These are phyloP conservation scores for Paraphoma sp. DNA, from an alignment of 2,329 filamentous ascomycete species.

Conservation along the genomic window DNA sequence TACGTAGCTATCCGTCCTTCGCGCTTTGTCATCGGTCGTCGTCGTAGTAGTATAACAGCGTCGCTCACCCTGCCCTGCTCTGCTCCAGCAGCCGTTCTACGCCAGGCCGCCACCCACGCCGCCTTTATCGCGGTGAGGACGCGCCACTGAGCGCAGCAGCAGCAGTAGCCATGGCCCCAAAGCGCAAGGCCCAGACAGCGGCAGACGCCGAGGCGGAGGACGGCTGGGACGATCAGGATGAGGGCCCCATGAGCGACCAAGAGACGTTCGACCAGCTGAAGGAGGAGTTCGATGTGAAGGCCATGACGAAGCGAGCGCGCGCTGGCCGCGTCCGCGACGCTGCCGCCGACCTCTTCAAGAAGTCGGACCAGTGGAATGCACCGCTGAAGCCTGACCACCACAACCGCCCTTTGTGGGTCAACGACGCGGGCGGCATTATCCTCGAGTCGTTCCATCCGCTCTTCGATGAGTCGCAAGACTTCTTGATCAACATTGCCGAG, in stretches of 20 bases:
- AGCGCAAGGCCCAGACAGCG: conserved; percentile 53
- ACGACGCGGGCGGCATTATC: conserved; percentile 85
- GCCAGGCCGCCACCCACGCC: not conserved
- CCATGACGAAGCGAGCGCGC: conserved; percentile 39
- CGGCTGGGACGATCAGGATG: conserved; percentile 62
- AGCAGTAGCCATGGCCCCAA: conserved; percentile 48
- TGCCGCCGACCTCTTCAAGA: conserved; percentile 63
- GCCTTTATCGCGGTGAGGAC: conserved; percentile 1
- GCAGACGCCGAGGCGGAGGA: conserved; percentile 53
- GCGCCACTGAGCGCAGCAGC: conserved; percentile 22
- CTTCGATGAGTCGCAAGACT: conserved; percentile 87
- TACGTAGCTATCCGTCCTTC: not conserved
- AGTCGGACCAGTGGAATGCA: conserved; percentile 82
- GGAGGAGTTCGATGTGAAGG: conserved; percentile 44
- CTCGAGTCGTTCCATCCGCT: conserved; percentile 92
- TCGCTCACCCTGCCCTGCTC: too few relatives aligned
- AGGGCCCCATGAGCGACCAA: conserved; percentile 54
- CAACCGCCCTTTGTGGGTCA: conserved; percentile 92
- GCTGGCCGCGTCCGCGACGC: conserved; percentile 51
- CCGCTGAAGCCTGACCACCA: conserved; percentile 86
- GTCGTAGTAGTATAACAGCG: too few relatives aligned
- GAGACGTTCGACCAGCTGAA: conserved; percentile 58
- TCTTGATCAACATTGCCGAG: conserved; percentile 94
- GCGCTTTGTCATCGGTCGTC: not conserved
- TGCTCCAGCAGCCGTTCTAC: not conserved